These are phyloP conservation scores for Ascoidea tarda DNA, from an alignment of 805 yeast species.

Conservation along the genomic window DNA sequence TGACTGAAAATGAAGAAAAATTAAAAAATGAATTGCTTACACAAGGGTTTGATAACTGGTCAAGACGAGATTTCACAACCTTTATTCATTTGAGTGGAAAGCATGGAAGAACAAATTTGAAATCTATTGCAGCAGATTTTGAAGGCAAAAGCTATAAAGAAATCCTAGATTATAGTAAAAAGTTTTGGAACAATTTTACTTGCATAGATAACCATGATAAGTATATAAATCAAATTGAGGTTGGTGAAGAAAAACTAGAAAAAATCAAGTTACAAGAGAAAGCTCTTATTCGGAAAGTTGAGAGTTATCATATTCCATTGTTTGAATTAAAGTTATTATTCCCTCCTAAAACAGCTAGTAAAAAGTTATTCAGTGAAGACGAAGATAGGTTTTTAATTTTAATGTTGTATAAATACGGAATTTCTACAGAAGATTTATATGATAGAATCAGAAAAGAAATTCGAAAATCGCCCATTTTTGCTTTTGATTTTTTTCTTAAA, in stretches of 20 bases:
- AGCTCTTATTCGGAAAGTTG: background rate
- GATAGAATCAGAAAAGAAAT: conserved; percentile 70
- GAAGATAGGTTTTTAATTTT: conserved; percentile 83
- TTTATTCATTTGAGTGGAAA: conserved; percentile 59
- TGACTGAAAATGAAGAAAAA: conserved; percentile 47
- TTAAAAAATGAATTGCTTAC: conserved; percentile 37
- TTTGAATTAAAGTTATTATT: conserved; percentile 59
- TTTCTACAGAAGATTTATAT: conserved; percentile 65
- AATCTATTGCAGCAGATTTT: conserved; percentile 36
- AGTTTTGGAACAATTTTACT: conserved; percentile 47
- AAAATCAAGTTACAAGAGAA: conserved; percentile 40
- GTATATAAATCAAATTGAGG: conserved; percentile 55
- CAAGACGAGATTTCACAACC: conserved; percentile 60
- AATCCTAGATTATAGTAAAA: conserved; percentile 39
- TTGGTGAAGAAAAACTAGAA: conserved; percentile 55
- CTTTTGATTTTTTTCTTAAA: conserved; percentile 79
- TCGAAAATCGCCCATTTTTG: conserved; percentile 59
- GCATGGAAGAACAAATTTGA: conserved; percentile 40
- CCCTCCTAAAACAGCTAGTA: conserved; percentile 57
- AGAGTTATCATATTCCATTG: conserved; percentile 41
- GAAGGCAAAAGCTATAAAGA: conserved; percentile 46
- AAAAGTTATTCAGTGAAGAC: conserved; percentile 67
- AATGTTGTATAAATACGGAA: conserved; percentile 66
- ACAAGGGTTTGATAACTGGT: conserved; percentile 54
- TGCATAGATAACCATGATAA: conserved; percentile 61